Conservation (phyloP, 345 rosid genomes). For the Eutrema japonicum region DNA sequence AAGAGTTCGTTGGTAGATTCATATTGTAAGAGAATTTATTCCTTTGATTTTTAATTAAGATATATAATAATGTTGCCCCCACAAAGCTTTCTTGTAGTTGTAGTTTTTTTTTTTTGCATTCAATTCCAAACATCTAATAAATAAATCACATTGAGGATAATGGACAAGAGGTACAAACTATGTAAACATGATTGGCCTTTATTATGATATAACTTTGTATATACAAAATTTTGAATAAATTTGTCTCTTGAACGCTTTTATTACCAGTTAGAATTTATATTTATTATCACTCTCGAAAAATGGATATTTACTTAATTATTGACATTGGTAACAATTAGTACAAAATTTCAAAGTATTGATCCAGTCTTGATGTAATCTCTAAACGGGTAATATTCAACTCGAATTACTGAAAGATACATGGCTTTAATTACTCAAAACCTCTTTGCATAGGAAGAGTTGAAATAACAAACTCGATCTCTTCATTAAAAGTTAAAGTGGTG, state of each 20-base stretch:
- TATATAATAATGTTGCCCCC: slow-evolving; percentile 5
- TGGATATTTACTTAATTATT: too few relatives aligned
- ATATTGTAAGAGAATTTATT: slow-evolving; percentile 28
- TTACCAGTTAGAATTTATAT: too few relatives aligned
- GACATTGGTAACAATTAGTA: too few relatives aligned
- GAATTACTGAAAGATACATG: not conserved
- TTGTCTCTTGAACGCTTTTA: too few relatives aligned
- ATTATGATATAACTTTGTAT: too few relatives aligned
- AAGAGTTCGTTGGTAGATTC: slow-evolving; percentile 35
- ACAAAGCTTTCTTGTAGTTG: not conserved
- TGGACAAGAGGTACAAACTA: not conserved
- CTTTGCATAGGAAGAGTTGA: not conserved
- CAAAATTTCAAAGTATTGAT: too few relatives aligned
- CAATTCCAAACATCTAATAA: not conserved
- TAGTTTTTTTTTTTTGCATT: not conserved
- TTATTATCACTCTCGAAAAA: too few relatives aligned
- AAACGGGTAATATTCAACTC: not conserved
- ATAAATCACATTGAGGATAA: slow-evolving; percentile 8
- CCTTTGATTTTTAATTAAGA: not conserved
- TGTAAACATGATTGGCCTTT: too few relatives aligned
- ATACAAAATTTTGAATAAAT: too few relatives aligned
- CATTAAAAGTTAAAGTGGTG: not conserved
- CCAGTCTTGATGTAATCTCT: too few relatives aligned
- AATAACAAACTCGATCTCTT: slow-evolving; percentile 13
- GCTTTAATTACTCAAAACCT: not conserved